A percentile compares a stretch with the other conserved stretches of the same genome.
Conservation (phyloP, 192 early-diverging fungal genomes). For the Entomortierella lignicola region DNA sequence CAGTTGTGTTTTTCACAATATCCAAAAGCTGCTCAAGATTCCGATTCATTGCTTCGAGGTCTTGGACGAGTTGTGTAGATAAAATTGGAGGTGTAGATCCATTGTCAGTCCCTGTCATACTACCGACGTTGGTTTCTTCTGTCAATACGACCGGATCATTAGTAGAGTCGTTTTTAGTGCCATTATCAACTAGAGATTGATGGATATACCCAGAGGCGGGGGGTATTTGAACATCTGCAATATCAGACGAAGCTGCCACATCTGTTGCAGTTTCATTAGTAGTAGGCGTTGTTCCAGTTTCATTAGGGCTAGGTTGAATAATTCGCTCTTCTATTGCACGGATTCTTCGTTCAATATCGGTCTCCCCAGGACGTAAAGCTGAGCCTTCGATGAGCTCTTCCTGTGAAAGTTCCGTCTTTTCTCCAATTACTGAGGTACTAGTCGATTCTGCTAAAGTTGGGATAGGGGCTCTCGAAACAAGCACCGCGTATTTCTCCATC, state of each 20-base stretch:
- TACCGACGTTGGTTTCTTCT: neutral
- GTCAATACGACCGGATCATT: neutral
- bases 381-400: too few relatives aligned
- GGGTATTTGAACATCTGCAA: neutral
- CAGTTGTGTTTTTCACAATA: neutral
- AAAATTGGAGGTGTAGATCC: too few relatives aligned
- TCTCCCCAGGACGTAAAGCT: too few relatives aligned
- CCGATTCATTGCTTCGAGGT: slow-evolving; percentile 18
- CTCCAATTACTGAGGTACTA: too few relatives aligned
- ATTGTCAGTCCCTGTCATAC: neutral
- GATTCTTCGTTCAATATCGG: too few relatives aligned
- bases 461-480: neutral
- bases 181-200: neutral
- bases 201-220: neutral
- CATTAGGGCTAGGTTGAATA: too few relatives aligned
- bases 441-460: neutral
- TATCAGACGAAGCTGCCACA: too few relatives aligned
- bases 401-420: too few relatives aligned
- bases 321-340: too few relatives aligned
- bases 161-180: neutral
- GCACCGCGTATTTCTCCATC: slow-evolving; percentile 16
- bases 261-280: neutral
- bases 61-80: neutral
- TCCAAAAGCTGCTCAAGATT: neutral
- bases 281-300: too few relatives aligned